Base-by-base conservation (phyloP, 108 stramenopile species). In the Nitzschia putrida region DNA sequence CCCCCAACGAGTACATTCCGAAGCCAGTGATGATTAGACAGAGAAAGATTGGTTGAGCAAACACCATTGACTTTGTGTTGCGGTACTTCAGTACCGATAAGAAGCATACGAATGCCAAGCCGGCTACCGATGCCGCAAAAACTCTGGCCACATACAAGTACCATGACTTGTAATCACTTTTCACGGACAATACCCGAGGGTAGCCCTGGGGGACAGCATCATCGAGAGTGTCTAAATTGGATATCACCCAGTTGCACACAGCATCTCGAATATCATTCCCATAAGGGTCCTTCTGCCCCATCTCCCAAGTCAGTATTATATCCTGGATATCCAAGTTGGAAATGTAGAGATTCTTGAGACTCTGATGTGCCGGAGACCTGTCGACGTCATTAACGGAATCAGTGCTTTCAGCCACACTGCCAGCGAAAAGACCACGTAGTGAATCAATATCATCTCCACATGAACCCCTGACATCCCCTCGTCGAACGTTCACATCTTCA, bases 1-100 rank as follows among this genome's bases (percentile, higher is more conserved):
- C 79, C 38, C 66, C 71, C 16, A 77, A n/a, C 20, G 50, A 68
- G 3, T 80, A 51, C 23, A 77, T 25, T 12, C 71, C 50, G 47
- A 73, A 52, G 0, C 83, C 83, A 45, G 29, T 7, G 14, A 80
- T 53, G 2, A 83, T 24, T 12, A 80, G 41, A n/a, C 50, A 39
- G 0, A 83, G 42, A 37, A 83, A 80, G 7, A 49, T 24, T 8
- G 70, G 60, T 43, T 83, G 78, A 6, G 83, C 75, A 56, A 63
- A 73, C 41, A 60, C 53, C 64, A 81, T 76, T 0, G 72, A 60
- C 59, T 59, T 74, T 20, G 61, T 69, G 8, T 64, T 53, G 6
- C 67, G 43, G 26, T 64, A 64, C 55, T 60, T 50, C 29, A 22
- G 56, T 42, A 60, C 58, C 8, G 53, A 21, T 7, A 60, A 20